Evolutionary conservation across 2,329 filamentous ascomycete species (phyloP), one percentile per base, ranked within the genome.

Genomic region (Amauroascus verrucosus): DNA sequence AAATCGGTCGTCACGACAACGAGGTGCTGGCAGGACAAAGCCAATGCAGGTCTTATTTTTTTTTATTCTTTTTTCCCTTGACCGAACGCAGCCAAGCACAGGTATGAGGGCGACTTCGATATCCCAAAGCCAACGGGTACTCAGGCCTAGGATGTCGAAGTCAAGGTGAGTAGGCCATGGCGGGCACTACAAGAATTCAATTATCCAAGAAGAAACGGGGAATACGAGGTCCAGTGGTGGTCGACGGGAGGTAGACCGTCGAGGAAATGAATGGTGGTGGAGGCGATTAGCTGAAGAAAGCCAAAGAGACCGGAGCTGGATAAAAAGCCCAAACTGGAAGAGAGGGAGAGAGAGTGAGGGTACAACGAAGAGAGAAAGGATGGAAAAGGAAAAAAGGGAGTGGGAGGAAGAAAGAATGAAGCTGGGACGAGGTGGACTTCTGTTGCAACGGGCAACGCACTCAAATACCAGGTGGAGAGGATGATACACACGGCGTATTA

Each of bases 391-490:
- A 51, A 38, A 35, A 47, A 44, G 51, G 44, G 18, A 20, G 33
- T 30, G 20, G 46, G 35, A 28, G 48, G 48, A 46, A 55, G 28
- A 20, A 50, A 41, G 44, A 32, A 33, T 6, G 20, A 43, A 16
- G n/a, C 6, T 6, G 20, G 26, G 20, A 43, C 24, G 14, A 51
- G 37, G 28, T n/a, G 35, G 14, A 51, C 40, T 48, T 40, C 44
- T 58, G 58, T 59, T 58, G 58, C 58, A 59, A 59, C 51, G 58
- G 58, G 58, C 58, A 59, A 59, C 58, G 54, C 53, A 55, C 28
- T 20, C 38, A 44, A 24, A 7, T 40, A 20, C 38, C 44, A 18
- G 54, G 52, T 55, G 56, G 54, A 52, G 54, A 56, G 55, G 51
- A 53, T 48, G 51, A 53, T 53, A 53, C 51, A 48, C 32, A 53